Evolutionary conservation across 83 land plant species (phyloP).

Genomic region (Picea abies): DNA sequence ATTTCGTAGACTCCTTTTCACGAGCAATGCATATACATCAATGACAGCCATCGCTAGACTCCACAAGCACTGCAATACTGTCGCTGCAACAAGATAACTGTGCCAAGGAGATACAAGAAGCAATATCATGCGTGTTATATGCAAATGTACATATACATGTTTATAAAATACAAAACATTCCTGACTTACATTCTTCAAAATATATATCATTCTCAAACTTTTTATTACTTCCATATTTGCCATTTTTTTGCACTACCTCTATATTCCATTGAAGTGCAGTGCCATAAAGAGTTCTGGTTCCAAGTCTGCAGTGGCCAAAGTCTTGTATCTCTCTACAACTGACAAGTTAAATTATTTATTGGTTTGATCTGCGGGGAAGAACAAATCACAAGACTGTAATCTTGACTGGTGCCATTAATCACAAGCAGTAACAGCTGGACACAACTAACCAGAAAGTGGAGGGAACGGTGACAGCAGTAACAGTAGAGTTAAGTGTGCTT

Average conservation of each 20-base stretch:
- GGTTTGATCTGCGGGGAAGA: background rate
- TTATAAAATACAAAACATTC: background rate
- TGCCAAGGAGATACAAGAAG: background rate
- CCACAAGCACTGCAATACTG: constrained; percentile 71
- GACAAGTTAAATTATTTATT: background rate
- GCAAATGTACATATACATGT: background rate
- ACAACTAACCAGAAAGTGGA: background rate
- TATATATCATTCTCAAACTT: background rate
- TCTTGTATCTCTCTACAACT: background rate
- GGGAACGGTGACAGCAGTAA: no score
- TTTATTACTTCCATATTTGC: background rate
- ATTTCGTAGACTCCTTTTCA: constrained; percentile 53
- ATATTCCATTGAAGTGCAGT: background rate
- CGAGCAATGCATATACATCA: constrained; percentile 72
- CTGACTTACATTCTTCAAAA: background rate
- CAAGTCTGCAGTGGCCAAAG: background rate
- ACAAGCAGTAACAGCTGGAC: background rate
- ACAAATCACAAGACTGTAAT: background rate
- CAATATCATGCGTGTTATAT: background rate
- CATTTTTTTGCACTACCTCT: background rate
- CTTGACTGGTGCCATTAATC: background rate
- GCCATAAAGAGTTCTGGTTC: background rate
- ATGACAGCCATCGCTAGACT: constrained; percentile 50
- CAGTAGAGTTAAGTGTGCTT: no score
- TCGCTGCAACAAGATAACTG: constrained; percentile 81